phyloP scores from a whole-genome alignment of 2,329 filamentous ascomycete species.

The Blastomyces emzantsi region DNA sequence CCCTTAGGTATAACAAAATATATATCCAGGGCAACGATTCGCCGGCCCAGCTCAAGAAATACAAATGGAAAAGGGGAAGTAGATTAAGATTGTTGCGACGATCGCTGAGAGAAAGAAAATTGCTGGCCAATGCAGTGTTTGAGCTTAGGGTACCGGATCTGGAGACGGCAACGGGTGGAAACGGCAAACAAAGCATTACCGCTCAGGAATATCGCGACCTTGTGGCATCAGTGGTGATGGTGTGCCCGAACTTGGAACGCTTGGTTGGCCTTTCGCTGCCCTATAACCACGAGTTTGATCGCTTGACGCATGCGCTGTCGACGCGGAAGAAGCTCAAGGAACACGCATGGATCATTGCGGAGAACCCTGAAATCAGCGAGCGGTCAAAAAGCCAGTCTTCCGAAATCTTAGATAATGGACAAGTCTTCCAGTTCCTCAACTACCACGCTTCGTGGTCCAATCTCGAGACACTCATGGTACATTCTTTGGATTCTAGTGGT shows the following conservation, averaged over 20 bases:
- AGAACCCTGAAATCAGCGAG: constrained; percentile 34
- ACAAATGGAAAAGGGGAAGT: constrained; percentile 41
- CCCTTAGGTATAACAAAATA: constrained; percentile 41
- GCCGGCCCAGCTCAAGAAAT: constrained; percentile 38
- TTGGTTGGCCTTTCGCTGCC: constrained; percentile 46
- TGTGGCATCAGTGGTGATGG: constrained; percentile 50
- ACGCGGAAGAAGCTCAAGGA: constrained; percentile 46
- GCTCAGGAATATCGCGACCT: constrained; percentile 44
- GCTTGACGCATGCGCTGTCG: constrained; percentile 47
- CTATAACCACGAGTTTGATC: constrained; percentile 46
- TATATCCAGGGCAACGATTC: constrained; percentile 43
- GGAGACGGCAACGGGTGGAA: constrained; percentile 32
- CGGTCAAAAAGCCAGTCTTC: constrained; percentile 27
- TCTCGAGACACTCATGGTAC: constrained; percentile 47
- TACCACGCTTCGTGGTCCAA: constrained; percentile 45
- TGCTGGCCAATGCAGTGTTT: constrained; percentile 44
- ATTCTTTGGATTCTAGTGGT: constrained; percentile 37
- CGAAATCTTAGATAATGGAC: constrained; percentile 36
- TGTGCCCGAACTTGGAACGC: constrained; percentile 49
- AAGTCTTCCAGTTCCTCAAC: constrained; percentile 45
- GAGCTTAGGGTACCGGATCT: constrained; percentile 47
- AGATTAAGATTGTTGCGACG: constrained; percentile 47
- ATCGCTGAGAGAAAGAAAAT: constrained; percentile 44
- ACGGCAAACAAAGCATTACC: constrained; percentile 33
- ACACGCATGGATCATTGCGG: constrained; percentile 48